Evolutionary conservation across 495 filamentous ascomycete genomes (phyloP).

Genomic region (Aspergillus saccharolyticus): DNA sequence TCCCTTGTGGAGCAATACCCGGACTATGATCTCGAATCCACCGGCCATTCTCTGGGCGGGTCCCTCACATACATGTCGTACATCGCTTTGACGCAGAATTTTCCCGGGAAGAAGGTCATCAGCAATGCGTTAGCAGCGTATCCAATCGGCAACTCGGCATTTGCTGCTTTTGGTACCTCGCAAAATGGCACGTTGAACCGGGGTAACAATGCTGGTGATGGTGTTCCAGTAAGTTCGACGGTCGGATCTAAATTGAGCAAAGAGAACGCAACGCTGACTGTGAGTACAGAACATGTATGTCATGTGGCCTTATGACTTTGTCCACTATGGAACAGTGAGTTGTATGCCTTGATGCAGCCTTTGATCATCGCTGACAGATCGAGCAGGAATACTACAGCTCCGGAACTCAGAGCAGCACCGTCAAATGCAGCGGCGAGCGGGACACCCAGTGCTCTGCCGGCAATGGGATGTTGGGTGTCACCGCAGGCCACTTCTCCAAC

Average conservation of each 20-base stretch:
- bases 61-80: conserved; percentile 33
- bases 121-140: conserved; percentile 34
- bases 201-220: conserved; percentile 28
- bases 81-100: conserved; percentile 29
- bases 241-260: too few species aligned
- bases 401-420: conserved; percentile 15
- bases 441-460: conserved; percentile 31
- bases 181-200: conserved; percentile 27
- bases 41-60: conserved; percentile 33
- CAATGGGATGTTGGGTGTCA: conserved; percentile 25
- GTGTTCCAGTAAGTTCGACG: conserved; percentile 24
- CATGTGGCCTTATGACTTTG: conserved; percentile 19
- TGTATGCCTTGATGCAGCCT: too few species aligned
- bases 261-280: neutral
- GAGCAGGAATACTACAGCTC: conserved; percentile 32
- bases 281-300: conserved; percentile 29
- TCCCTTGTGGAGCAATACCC: conserved; percentile 25
- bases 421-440: conserved; percentile 27
- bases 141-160: conserved; percentile 31
- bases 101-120: conserved; percentile 25
- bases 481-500: conserved; percentile 28
- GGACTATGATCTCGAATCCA: conserved; percentile 28
- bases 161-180: conserved; percentile 24
- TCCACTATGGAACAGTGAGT: conserved; percentile 32
- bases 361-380: neutral